These are phyloP conservation scores for Talaromyces wortmannii DNA, from an alignment of 495 filamentous ascomycete species.

Conservation along the genomic window DNA sequence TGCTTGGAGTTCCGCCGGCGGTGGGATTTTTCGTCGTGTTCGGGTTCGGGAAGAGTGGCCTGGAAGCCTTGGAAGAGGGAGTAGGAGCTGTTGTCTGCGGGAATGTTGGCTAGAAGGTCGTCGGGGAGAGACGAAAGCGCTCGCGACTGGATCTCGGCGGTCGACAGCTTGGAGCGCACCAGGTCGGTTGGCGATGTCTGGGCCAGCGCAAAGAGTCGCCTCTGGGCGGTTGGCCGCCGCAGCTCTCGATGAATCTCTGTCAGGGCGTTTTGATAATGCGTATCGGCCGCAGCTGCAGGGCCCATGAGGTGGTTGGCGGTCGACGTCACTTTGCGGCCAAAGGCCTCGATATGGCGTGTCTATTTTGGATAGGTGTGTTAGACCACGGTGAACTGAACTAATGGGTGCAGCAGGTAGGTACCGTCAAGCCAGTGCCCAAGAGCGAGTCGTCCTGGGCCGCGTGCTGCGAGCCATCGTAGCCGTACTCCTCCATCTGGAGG, in stretches of 20 bases:
- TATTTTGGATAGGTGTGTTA: conserved; percentile 22
- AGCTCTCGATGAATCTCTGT: conserved; percentile 83
- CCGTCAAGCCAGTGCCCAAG: conserved; percentile 46
- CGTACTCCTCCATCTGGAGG: conserved; percentile 35
- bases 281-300: conserved; percentile 47
- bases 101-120: conserved; percentile 80
- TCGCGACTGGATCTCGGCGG: conserved; percentile 88
- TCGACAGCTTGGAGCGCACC: conserved; percentile 85
- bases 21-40: conserved; percentile 55
- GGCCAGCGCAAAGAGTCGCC: conserved; percentile 81
- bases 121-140: conserved; percentile 86
- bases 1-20: conserved; percentile 62
- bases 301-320: conserved; percentile 87
- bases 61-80: conserved; percentile 96
- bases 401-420: conserved; percentile 15
- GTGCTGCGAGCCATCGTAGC: conserved; percentile 39
- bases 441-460: conserved; percentile 41
- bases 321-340: conserved; percentile 88
- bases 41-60: conserved; percentile 74
- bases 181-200: conserved; percentile 86
- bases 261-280: conserved; percentile 80
- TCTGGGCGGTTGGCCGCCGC: conserved; percentile 72
- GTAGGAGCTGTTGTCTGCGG: conserved; percentile 76
- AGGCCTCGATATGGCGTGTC: conserved; percentile 86
- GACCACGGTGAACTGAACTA: conserved; percentile 8